Evolutionary conservation across 352 stramenopile genomes (phyloP).

Genomic region (Pythium biforme): DNA sequence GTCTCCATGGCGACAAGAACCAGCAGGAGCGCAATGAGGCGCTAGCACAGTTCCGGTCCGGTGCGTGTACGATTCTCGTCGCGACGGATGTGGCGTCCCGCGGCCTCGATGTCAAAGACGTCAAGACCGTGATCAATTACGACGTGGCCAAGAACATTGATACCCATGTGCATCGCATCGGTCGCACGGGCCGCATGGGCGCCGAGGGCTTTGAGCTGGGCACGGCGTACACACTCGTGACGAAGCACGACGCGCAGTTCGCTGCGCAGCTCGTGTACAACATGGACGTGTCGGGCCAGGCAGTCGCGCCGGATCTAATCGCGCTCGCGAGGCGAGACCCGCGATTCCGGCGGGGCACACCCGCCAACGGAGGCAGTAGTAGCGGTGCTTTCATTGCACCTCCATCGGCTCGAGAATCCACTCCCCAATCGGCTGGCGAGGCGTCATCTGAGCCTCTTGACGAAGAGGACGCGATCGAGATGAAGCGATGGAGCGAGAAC

Average conservation of each 20-base stretch:
- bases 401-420: background rate
- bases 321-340: slow-evolving; percentile 49
- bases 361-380: background rate
- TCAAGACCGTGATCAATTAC: slow-evolving; percentile 91
- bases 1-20: slow-evolving; percentile 81
- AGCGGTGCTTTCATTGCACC: background rate
- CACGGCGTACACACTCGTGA: slow-evolving; percentile 83
- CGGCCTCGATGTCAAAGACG: slow-evolving; percentile 87
- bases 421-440: background rate
- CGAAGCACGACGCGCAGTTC: slow-evolving; percentile 68
- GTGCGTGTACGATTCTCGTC: slow-evolving; percentile 68
- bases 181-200: slow-evolving; percentile 85
- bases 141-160: slow-evolving; percentile 92
- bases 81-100: slow-evolving; percentile 87
- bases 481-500: slow-evolving; percentile 59
- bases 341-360: slow-evolving; percentile 46
- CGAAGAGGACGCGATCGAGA: slow-evolving; percentile 48
- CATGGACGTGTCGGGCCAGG: slow-evolving; percentile 76
- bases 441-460: slow-evolving; percentile 20
- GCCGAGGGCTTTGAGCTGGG: slow-evolving; percentile 75
- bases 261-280: slow-evolving; percentile 80
- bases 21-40: slow-evolving; percentile 75
- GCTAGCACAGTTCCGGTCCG: slow-evolving; percentile 60
- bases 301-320: slow-evolving; percentile 51
- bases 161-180: slow-evolving; percentile 89